Percentiles rank a stretch among this genome's conserved stretches.
phyloP scores from a whole-genome alignment of 2,329 filamentous ascomycete genomes.

The Aspergillus hiratsukae region DNA sequence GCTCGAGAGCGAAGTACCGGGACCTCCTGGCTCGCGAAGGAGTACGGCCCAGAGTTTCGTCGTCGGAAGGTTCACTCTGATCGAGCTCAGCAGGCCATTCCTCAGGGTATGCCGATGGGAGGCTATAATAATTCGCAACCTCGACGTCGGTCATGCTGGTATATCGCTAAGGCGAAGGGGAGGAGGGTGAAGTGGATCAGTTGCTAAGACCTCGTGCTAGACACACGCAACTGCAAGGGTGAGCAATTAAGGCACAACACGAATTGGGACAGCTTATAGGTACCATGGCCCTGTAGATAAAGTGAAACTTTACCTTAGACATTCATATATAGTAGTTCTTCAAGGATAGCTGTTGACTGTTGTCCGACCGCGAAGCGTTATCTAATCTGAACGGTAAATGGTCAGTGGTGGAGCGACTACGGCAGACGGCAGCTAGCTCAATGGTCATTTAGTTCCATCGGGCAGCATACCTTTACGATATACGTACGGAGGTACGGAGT shows the following conservation, averaged over 20 bases:
- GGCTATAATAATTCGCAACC: slow-evolving; percentile 85
- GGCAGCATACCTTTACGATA: background rate
- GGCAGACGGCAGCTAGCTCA: slow-evolving; percentile 6
- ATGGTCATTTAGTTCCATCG: background rate
- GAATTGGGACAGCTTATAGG: background rate
- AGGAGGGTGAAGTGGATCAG: slow-evolving; percentile 5
- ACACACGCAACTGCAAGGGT: slow-evolving; percentile 8
- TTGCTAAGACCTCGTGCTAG: slow-evolving; percentile 9
- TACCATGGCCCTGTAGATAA: background rate
- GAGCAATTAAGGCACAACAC: background rate
- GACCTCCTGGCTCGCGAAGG: slow-evolving; percentile 61
- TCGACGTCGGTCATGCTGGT: slow-evolving; percentile 64
- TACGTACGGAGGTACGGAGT: background rate
- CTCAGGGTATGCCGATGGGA: slow-evolving; percentile 70
- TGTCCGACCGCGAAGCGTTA: background rate
- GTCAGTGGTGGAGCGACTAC: background rate
- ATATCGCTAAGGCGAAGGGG: slow-evolving; percentile 2
- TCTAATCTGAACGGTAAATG: background rate
- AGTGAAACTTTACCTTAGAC: background rate
- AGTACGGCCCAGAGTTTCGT: slow-evolving; percentile 38
- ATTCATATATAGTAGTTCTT: background rate
- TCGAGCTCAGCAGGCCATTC: slow-evolving; percentile 85
- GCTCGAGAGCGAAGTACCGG: slow-evolving; percentile 78
- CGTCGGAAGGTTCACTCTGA: slow-evolving; percentile 63
- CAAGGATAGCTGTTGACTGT: background rate